Conservation (phyloP, 2,329 filamentous ascomycete species). For the Colletotrichum echinochloae region DNA sequence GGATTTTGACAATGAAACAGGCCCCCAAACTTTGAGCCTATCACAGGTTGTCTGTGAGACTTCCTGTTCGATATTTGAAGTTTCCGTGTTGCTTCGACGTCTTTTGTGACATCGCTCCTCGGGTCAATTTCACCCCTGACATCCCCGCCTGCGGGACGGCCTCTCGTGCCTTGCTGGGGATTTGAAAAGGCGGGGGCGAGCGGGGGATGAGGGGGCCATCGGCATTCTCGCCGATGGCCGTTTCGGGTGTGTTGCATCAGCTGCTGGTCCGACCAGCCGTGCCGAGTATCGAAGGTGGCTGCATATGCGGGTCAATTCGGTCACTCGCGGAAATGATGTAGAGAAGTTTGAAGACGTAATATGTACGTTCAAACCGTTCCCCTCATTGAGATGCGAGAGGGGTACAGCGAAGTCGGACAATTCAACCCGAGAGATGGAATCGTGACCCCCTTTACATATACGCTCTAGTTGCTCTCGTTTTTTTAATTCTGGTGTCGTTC, state of each 20-base stretch:
- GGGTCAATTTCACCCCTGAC: slow-evolving; percentile 11
- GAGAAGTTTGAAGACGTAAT: slow-evolving; percentile 18
- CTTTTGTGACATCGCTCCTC: slow-evolving; percentile 1
- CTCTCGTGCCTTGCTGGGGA: slow-evolving; percentile 24
- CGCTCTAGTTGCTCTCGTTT: not conserved
- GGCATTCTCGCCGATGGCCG: slow-evolving; percentile 33
- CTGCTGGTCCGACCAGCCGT: slow-evolving; percentile 1
- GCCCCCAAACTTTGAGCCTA: accelerated
- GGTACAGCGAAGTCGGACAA: slow-evolving; percentile 25
- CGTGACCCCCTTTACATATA: not conserved
- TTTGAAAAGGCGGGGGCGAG: not conserved
- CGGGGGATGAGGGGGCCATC: no score
- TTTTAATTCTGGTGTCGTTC: not conserved
- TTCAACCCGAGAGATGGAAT: slow-evolving; percentile 4
- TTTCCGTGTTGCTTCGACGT: slow-evolving; percentile 16
- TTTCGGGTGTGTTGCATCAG: slow-evolving; percentile 15
- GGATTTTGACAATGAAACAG: not conserved
- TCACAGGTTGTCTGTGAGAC: not conserved
- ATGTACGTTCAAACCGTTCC: not conserved
- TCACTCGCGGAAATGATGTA: not conserved
- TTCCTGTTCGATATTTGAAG: not conserved
- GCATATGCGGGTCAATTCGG: slow-evolving; percentile 25
- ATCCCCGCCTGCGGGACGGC: not conserved
- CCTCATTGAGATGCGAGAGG: not conserved
- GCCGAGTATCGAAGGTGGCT: not conserved